Evolutionary conservation across 129 eudicot genomes (phyloP), one percentile per base, ranked within the genome.

Genomic region (Chrysanthemum makinoi): DNA sequence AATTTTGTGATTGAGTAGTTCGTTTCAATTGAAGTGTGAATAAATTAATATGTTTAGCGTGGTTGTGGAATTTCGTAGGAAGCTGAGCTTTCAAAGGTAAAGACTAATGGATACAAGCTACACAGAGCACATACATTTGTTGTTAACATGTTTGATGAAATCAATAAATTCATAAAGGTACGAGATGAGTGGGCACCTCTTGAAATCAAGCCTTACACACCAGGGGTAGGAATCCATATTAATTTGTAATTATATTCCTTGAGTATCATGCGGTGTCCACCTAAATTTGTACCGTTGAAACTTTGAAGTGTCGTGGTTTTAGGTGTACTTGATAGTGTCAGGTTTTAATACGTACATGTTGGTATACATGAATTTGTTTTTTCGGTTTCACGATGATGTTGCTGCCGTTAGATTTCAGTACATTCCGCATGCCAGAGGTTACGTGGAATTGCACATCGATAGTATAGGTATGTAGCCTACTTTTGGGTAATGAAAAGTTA

Each of bases 141-240:
- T 78, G 96, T 88, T 6, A 91, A 80, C 78, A 77, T 86, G 90
- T 88, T 91, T 63, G 92, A 88, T 72, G 95, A 88, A 59, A 74
- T 91, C 12, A 95, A 91, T 53, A 91, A 85, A 84, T 87, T 83
- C 74, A 70, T 81, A 88, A 85, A 82, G 60, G 95, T 87, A 63
- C 97, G 95, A 48, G 95, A 91, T 62, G 89, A 91, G 77, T 91
- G 97, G 97, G 91, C 97, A n/a, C 95, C 95, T 64, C 97, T 95
- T 48, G 97, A 91, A 68, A 75, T 79, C 68, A 85, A 85, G 78
- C 91, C 95, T 3, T 87, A 91, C 61, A 48, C 59, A 28, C 89
- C 95, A 39, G 85, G 88, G 91, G 97, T 90, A 81, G 17, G 82
- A 30, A 19, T 62, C 75, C 68, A 10, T 2, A 2, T 43, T 65